phyloP scores from a whole-genome alignment of 2,329 filamentous ascomycete species.

The Gaeumannomyces sp. region DNA sequence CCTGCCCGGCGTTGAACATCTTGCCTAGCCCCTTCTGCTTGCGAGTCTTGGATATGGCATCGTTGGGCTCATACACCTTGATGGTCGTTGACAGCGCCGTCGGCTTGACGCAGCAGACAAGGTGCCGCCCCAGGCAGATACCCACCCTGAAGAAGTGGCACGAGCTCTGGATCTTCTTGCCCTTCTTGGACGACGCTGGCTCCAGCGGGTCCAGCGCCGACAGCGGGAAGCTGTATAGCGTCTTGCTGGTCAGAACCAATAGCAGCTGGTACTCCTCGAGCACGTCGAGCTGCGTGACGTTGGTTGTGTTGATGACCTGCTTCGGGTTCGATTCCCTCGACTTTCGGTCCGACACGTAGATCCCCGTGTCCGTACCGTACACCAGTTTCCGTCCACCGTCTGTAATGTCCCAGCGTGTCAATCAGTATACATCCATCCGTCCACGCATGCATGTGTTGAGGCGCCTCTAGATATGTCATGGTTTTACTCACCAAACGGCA shows the following conservation, averaged over 20 bases:
- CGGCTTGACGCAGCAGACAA: constrained; percentile 95
- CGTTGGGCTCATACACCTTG: constrained; percentile 98
- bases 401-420: constrained; percentile 25
- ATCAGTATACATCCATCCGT: constrained; percentile 13
- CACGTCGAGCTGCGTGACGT: constrained; percentile 92
- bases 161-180: constrained; percentile 94
- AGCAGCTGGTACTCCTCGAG: constrained; percentile 92
- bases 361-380: constrained; percentile 88
- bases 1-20: constrained; percentile 89
- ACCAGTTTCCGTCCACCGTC: constrained; percentile 94
- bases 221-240: constrained; percentile 80
- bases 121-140: constrained; percentile 85
- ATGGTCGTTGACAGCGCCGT: constrained; percentile 90
- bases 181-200: constrained; percentile 71
- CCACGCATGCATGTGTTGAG: background rate
- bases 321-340: constrained; percentile 70
- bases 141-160: constrained; percentile 98
- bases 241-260: constrained; percentile 88
- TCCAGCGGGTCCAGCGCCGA: constrained; percentile 83
- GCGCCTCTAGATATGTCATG: background rate
- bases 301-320: constrained; percentile 76
- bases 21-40: constrained; percentile 94
- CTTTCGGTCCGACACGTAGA: constrained; percentile 87
- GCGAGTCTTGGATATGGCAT: constrained; percentile 86
- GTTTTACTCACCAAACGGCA: constrained; percentile 68